Evolutionary conservation across 176 grass and related monocot genomes (phyloP).

Genomic region (Paspalum notatum): DNA sequence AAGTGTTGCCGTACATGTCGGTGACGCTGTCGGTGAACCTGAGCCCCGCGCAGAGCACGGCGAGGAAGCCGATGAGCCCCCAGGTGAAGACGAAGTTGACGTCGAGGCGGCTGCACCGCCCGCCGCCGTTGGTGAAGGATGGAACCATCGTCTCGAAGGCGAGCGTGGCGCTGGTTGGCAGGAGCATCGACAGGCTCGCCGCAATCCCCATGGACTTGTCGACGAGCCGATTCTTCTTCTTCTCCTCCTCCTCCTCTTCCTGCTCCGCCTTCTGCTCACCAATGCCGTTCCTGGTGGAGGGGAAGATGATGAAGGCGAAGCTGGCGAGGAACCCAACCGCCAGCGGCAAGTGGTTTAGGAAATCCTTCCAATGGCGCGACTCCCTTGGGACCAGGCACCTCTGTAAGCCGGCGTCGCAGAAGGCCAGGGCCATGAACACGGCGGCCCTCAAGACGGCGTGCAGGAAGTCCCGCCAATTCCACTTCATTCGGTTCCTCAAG

Average conservation of each 20-base stretch:
- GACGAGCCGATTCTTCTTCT: not conserved
- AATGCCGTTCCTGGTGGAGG: not conserved
- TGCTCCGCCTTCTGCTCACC: not conserved
- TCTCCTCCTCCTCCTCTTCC: no score
- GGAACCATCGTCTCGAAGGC: not conserved
- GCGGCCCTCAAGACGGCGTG: not conserved
- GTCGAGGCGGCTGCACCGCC: not conserved
- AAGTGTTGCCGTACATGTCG: not conserved
- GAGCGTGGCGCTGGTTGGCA: not conserved
- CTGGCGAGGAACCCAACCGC: not conserved
- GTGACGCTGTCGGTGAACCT: not conserved
- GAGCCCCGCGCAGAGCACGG: not conserved
- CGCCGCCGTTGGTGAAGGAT: not conserved
- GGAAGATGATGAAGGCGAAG: not conserved
- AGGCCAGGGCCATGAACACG: not conserved
- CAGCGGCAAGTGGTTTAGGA: not conserved
- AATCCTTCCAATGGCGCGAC: not conserved
- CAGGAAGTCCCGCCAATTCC: not conserved
- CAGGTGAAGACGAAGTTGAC: not conserved
- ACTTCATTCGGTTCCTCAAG: not conserved
- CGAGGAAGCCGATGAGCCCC: not conserved
- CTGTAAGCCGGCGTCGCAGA: not conserved
- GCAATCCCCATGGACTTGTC: not conserved
- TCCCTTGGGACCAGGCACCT: not conserved
- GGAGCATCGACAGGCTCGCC: not conserved